Evolutionary conservation across 495 filamentous ascomycete genomes (phyloP).

Genomic region (Neurospora tetraspora): DNA sequence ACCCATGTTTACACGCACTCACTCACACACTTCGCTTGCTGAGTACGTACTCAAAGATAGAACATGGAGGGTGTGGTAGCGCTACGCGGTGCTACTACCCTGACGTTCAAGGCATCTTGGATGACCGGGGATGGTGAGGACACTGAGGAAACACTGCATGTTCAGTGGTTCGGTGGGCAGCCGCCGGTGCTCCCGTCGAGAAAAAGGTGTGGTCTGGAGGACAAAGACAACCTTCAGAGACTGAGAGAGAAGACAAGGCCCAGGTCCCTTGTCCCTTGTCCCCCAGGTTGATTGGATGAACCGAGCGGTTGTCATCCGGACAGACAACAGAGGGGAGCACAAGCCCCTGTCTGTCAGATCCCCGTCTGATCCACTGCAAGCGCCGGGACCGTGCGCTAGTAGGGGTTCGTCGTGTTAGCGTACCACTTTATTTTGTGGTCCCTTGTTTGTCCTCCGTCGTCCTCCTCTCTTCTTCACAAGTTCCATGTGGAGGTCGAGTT

Average conservation of each 20-base stretch:
- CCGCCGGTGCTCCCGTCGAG: constrained; percentile 7
- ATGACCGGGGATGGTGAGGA: not conserved
- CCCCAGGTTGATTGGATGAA: constrained; percentile 9
- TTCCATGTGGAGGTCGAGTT: not conserved
- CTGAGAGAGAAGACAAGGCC: not conserved
- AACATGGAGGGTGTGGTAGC: constrained; percentile 3
- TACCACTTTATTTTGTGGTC: not conserved
- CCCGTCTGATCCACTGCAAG: constrained; percentile 13
- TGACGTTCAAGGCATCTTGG: not conserved
- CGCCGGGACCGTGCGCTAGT: constrained; percentile 11
- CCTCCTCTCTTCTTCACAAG: not conserved
- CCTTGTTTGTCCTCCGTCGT: not conserved
- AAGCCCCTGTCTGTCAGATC: constrained; percentile 14
- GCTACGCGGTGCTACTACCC: not conserved
- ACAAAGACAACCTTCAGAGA: not conserved
- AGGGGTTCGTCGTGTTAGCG: not conserved
- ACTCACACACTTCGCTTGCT: constrained; percentile 1
- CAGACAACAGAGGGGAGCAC: constrained; percentile 8
- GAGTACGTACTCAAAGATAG: constrained; percentile 2
- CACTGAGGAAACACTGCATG: not conserved
- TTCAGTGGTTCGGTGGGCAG: constrained; percentile 10
- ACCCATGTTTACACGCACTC: not conserved
- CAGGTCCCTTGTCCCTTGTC: not conserved
- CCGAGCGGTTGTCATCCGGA: not conserved
- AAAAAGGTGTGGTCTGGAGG: too few relatives aligned